phyloP scores from a whole-genome alignment of 306 rosid species.

The Ammopiptanthus mongolicus region DNA sequence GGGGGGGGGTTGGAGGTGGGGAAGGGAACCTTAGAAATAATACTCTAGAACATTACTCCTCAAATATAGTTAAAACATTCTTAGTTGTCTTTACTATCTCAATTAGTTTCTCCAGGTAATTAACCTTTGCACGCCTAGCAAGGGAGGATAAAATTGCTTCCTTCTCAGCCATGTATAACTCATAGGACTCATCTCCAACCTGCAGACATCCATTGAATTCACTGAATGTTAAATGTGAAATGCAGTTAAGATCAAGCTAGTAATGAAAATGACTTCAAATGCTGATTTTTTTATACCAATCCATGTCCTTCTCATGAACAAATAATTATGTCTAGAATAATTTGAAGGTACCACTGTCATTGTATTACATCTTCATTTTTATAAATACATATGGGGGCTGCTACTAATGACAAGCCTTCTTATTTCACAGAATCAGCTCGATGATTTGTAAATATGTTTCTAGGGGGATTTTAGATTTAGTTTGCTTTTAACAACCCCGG shows the following conservation, averaged over 20 bases:
- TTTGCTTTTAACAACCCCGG: background rate
- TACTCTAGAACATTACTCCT: background rate
- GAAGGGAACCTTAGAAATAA: background rate
- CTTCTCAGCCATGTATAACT: constrained; percentile 62
- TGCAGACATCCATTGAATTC: constrained; percentile 33
- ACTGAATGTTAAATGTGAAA: background rate
- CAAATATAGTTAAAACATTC: background rate
- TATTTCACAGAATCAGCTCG: background rate
- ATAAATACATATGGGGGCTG: background rate
- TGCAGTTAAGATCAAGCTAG: background rate
- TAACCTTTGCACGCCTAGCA: constrained; percentile 87
- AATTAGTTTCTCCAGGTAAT: constrained; percentile 9
- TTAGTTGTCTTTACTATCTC: background rate
- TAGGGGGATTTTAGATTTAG: background rate
- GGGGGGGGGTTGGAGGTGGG: too few species aligned
- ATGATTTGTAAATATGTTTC: background rate
- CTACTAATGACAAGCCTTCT: background rate
- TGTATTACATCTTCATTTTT: background rate
- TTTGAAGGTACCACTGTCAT: background rate
- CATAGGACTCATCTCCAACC: constrained; percentile 91
- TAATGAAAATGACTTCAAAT: background rate
- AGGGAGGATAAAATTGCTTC: constrained; percentile 75
- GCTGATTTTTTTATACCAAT: background rate
- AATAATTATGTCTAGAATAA: background rate
- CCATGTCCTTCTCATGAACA: background rate